Evolutionary conservation across 345 rosid species (phyloP), one percentile per base, ranked within the genome.

Genomic region (Adansonia digitata): DNA sequence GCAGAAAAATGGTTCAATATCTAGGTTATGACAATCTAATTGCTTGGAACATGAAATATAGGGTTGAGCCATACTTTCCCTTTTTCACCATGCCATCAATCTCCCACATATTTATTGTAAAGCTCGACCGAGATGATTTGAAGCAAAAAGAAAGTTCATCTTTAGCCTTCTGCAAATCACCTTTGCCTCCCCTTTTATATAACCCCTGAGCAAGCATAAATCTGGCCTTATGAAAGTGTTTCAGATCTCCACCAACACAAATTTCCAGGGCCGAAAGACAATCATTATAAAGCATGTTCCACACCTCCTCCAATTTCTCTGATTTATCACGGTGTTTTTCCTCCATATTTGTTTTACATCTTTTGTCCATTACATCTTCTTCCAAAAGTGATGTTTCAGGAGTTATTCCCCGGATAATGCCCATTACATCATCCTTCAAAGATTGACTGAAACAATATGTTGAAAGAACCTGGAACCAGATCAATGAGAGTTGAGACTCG

Each of bases 31-130:
- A 59, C 57, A 49, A 75, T n/a, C 46, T 61, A 73, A 74, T 34
- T 35, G 62, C 61, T 68, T 17, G 60, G 56, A 61, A 48, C 12
- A 42, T 42, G 29, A 13, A 56, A 53, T 39, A 42, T 24, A 20
- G 52, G 71, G 57, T 34, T 77, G 62, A 17, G 46, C 6, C 78
- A 48, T 80, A 94, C 98, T 93, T 94, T 85, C 97, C 97, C 76
- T 93, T 92, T 81, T 89, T 93, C 53, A 90, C 97, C 96, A 91
- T 88, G 82, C 98, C 95, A 87, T 94, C 99, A 73, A 95, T 95
- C 88, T 95, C 99, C 99, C 99, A 95, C 99, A 93, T 93, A 76
- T 93, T 88, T 84, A 94, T 91, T 14, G 99, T 94, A 80, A 94
- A 94, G 81, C 90, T 80, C 43, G 99, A 95, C 67, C 98, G 87